Evolutionary conservation across 1,284 basidiomycete genomes (phyloP).

Genomic region (Malassezia obtusa): DNA sequence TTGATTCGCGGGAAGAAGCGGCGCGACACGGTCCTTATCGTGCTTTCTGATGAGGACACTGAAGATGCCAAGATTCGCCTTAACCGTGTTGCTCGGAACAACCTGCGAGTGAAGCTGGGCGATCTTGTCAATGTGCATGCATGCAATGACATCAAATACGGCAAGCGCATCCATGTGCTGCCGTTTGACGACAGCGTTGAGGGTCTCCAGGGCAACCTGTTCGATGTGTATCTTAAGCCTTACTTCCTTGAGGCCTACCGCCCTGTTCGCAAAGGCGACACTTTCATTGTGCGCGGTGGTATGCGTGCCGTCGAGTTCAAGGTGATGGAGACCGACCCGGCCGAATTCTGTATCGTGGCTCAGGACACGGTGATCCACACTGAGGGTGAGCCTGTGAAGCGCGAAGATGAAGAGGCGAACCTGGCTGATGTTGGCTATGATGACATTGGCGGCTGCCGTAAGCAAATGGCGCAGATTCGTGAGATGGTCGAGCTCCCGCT

Average conservation of each 20-base stretch:
- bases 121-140: constrained; percentile 91
- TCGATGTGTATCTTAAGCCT: constrained; percentile 95
- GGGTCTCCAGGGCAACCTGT: constrained; percentile 91
- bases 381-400: constrained; percentile 96
- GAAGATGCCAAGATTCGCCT: constrained; percentile 96
- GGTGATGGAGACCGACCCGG: constrained; percentile 78
- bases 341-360: constrained; percentile 92
- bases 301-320: constrained; percentile 79
- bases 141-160: constrained; percentile 97
- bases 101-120: constrained; percentile 91
- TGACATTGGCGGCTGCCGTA: constrained; percentile 96
- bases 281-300: constrained; percentile 91
- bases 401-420: constrained; percentile 96
- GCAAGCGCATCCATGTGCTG: constrained; percentile 90
- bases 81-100: constrained; percentile 97
- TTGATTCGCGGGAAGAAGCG: constrained; percentile 69
- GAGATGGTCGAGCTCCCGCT: constrained; percentile 96
- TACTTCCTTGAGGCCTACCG: constrained; percentile 99
- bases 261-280: constrained; percentile 89
- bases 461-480: constrained; percentile 98
- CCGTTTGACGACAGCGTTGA: constrained; percentile 98
- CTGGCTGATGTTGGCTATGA: constrained; percentile 96
- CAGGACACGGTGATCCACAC: constrained; percentile 95
- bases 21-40: constrained; percentile 80
- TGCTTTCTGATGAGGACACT: constrained; percentile 84